Evolutionary conservation across 108 stramenopile species (phyloP).

Genomic region (Thalassiosira profunda): DNA sequence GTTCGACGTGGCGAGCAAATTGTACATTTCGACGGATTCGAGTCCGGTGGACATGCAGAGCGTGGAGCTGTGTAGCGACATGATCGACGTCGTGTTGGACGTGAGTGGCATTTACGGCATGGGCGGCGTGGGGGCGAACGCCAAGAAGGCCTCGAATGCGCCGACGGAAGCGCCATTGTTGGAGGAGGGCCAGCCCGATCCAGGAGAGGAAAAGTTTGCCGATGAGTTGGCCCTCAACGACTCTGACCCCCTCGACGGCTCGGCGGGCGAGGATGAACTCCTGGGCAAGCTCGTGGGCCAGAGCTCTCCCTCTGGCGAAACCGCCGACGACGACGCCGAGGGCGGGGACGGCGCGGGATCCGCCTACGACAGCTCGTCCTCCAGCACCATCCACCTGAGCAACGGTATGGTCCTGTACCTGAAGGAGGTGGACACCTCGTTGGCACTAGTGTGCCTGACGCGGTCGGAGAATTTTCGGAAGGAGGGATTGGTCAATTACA

Average conservation of each 20-base stretch:
- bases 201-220: slow-evolving; percentile 12
- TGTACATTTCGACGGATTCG: slow-evolving; percentile 97
- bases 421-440: slow-evolving; percentile 94
- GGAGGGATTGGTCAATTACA: slow-evolving; percentile 97
- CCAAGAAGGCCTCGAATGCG: slow-evolving; percentile 4
- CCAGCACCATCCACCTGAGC: slow-evolving; percentile 95
- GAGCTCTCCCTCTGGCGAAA: slow-evolving; percentile 44
- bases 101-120: slow-evolving; percentile 98
- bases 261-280: slow-evolving; percentile 61
- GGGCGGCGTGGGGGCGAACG: slow-evolving; percentile 36
- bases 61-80: slow-evolving; percentile 97
- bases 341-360: slow-evolving; percentile 73
- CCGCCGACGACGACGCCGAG: slow-evolving; percentile 40
- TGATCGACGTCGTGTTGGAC: slow-evolving; percentile 99
- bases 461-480: slow-evolving; percentile 94
- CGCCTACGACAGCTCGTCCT: slow-evolving; percentile 93
- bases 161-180: slow-evolving; percentile 1
- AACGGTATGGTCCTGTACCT: slow-evolving; percentile 97
- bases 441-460: slow-evolving; percentile 98
- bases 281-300: slow-evolving; percentile 79
- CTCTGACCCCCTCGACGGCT: slow-evolving; percentile 5
- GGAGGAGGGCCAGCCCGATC: slow-evolving; percentile 18
- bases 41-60: slow-evolving; percentile 97
- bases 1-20: slow-evolving; percentile 97
- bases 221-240: neutral